Base-by-base conservation (phyloP, 192 early-diverging fungal species). In the Mortierella alpina region DNA sequence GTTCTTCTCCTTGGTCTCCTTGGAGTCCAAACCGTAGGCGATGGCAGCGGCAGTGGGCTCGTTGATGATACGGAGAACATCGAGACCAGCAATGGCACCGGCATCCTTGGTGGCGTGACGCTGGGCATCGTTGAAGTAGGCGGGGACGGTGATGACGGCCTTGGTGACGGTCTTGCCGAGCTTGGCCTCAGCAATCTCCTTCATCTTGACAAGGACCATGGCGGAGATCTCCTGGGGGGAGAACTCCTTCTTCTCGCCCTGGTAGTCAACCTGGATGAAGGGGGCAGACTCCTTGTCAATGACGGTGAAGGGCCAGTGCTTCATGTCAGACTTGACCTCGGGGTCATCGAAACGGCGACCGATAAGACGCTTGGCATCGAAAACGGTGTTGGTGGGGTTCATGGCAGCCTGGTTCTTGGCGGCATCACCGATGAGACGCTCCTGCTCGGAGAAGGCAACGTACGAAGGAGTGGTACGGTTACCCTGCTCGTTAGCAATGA, bases 61-160 rank as follows among this genome's bases (percentile, higher is more conserved):
- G 91, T 96, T 96, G 85, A 96, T 94, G 88, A 96, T 71, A 84
- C 85, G 83, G 66, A 75, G 73, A 68, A 75, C 73, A 75, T 75
- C 73, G 52, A 75, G 66, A 75, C 73, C 73, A 62, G 73, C 72
- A n/a, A 96, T 96, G 85, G 73, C 79, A 86, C 95, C 95, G 62
- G 95, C 95, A 85, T 96, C 95, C 89, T 95, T 95, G 86, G 95
- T 96, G 63, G 95, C 94, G 75, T 95, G 92, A 88, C 95, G 93
- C 89, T 96, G 95, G 67, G 93, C 88, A 84, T 96, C 95, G 87
- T 96, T 96, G 86, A 96, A 96, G 86, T 96, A 96, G 75, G 95
- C 95, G 60, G 97, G 97, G 73, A 99, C 97, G 59, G 97, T 99
- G 79, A 99, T 91, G 73, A 99, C 95, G 74, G 96, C 97, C 84